phyloP scores from a whole-genome alignment of 768 basidiomycete genomes.

The Podaxis sp. region DNA sequence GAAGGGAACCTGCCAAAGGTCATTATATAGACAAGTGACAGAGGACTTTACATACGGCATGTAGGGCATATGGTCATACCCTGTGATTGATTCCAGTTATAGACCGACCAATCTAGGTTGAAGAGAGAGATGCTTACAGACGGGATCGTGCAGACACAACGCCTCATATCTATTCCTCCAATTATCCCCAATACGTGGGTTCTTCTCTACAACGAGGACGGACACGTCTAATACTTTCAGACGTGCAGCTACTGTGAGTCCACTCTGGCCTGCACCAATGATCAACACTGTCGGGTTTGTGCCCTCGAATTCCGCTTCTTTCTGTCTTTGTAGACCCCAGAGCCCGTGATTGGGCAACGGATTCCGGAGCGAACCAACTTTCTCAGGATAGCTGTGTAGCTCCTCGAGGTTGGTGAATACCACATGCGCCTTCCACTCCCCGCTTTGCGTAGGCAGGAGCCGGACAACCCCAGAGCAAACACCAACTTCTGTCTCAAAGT shows the following conservation, averaged over 20 bases:
- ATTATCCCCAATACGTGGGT: conserved; percentile 53
- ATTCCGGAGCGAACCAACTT: conserved; percentile 39
- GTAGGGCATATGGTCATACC: conserved; percentile 25
- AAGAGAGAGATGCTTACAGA: conserved; percentile 43
- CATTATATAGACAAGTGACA: conserved; percentile 5
- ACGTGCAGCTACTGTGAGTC: conserved; percentile 59
- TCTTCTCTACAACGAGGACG: conserved; percentile 57
- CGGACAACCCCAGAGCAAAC: conserved; percentile 43
- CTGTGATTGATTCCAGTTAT: conserved; percentile 25
- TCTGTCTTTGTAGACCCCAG: conserved; percentile 44
- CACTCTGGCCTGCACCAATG: conserved; percentile 62
- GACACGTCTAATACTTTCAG: conserved; percentile 54
- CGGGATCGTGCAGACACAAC: conserved; percentile 53
- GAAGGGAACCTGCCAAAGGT: conserved; percentile 45
- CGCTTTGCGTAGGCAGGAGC: conserved; percentile 35
- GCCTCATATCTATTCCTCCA: conserved; percentile 64
- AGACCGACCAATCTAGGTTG: not conserved
- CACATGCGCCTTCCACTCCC: conserved; percentile 51
- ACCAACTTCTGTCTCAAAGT: conserved; percentile 45
- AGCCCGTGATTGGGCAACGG: conserved; percentile 42
- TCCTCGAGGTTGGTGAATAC: conserved; percentile 51
- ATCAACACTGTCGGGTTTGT: conserved; percentile 53
- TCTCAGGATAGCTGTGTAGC: conserved; percentile 44
- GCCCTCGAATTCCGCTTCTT: conserved; percentile 40
- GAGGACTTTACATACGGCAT: conserved; percentile 17